Base-by-base conservation (phyloP, 148 eudicot species). In the Polygonum aviculare region DNA sequence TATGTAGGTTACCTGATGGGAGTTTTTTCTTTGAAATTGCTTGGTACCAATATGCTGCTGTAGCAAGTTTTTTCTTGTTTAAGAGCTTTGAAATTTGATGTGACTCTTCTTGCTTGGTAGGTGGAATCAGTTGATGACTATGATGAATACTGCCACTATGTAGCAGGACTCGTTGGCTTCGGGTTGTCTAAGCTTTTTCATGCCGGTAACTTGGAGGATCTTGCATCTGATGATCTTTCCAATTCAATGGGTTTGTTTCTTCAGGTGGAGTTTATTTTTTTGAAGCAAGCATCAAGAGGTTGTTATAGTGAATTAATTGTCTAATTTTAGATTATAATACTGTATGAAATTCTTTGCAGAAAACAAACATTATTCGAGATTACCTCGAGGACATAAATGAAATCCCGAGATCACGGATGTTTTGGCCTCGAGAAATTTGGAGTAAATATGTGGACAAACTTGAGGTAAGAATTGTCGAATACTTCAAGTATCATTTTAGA, bases 361-460 rank as follows among this genome's bases (percentile, higher is more conserved):
- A 94, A 89, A 90, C 94, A 76, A 92, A 94, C 80, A 92, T 92
- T 35, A 94, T 94, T 62, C 89, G 92, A 62, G 98, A 94, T 83
- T 94, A 92, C 83, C 81, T 94, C 73, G 98, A 94, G 86, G 98
- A 94, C 75, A 94, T 94, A 80, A 92, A 90, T 57, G 98, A 94
- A 86, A 89, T 94, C 72, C 98, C 98, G 51, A 92, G 89, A 88
- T 92, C 86, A 31, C 98, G 97, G 36, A 92, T 94, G 98, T 92
- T 92, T 84, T 94, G 98, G 98, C 98, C 98, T 76, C 93, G 93
- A 31, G 82, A 94, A 79, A 94, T 90, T 31, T 94, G 98, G 98
- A 84, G 88, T 80, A 92, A 92, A 88, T 94, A 92, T 82, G 98
- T 88, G 21, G 52, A 87, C 82, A 92, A 90, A 83, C 92, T 94